Evolutionary conservation across 2,329 filamentous ascomycete species (phyloP).

Genomic region (Venturia aucupariae): DNA sequence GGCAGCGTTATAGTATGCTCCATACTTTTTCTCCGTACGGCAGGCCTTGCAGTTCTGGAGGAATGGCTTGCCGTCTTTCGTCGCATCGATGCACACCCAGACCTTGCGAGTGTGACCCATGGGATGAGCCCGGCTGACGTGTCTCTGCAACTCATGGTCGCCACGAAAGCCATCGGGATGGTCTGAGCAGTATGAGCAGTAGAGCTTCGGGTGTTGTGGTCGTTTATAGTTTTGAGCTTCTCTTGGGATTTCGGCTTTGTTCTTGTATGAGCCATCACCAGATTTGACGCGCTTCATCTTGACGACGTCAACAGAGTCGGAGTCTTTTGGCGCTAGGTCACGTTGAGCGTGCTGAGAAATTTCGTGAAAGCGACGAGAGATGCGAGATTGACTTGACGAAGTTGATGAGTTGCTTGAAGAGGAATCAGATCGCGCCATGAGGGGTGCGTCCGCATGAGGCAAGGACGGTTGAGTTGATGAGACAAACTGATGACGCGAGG

Average conservation of each 20-base stretch:
- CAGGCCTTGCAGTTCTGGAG: slow-evolving; percentile 80
- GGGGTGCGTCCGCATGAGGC: neutral
- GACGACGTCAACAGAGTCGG: neutral
- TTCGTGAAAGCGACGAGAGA: slow-evolving; percentile 9
- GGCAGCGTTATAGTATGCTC: slow-evolving; percentile 89
- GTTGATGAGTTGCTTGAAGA: slow-evolving; percentile 5
- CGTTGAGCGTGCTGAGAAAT: slow-evolving; percentile 6
- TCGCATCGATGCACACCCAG: slow-evolving; percentile 53
- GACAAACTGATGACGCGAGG: neutral
- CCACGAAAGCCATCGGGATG: slow-evolving; percentile 74
- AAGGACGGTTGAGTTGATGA: slow-evolving; percentile 5
- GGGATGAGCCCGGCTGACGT: slow-evolving; percentile 56
- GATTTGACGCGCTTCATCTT: slow-evolving; percentile 13
- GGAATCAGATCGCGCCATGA: slow-evolving; percentile 1
- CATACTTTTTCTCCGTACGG: slow-evolving; percentile 66
- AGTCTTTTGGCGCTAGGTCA: slow-evolving; percentile 10
- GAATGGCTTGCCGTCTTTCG: slow-evolving; percentile 39
- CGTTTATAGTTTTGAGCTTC: slow-evolving; percentile 39
- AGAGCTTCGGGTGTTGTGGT: slow-evolving; percentile 61
- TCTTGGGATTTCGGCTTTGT: slow-evolving; percentile 8
- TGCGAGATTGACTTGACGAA: slow-evolving; percentile 11
- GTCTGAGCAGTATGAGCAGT: slow-evolving; percentile 61
- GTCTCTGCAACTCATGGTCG: slow-evolving; percentile 59
- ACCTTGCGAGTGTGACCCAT: slow-evolving; percentile 42
- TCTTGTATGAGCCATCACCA: slow-evolving; percentile 7